Conservation (phyloP, 2,329 filamentous ascomycete genomes). For the Fusarium sp. region DNA sequence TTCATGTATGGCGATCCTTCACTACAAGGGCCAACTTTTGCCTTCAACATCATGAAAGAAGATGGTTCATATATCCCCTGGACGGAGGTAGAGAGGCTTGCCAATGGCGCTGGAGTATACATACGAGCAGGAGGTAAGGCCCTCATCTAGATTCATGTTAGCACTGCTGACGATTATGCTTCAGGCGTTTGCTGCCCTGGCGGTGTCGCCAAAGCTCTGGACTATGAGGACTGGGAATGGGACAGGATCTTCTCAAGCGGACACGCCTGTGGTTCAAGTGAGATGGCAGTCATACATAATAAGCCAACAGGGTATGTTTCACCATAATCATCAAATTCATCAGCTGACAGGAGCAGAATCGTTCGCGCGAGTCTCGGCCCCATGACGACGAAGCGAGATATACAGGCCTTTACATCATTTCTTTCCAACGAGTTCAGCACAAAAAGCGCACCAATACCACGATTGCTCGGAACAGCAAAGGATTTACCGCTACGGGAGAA, state of each 20-base stretch:
- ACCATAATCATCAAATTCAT: neutral
- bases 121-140: slow-evolving; percentile 63
- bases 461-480: slow-evolving; percentile 20
- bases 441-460: neutral
- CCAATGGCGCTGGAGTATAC: slow-evolving; percentile 66
- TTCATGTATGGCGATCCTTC: slow-evolving; percentile 59
- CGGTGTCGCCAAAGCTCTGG: slow-evolving; percentile 57
- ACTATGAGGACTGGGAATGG: slow-evolving; percentile 65
- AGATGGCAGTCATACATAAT: slow-evolving; percentile 63
- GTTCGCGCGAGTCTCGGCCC: slow-evolving; percentile 70
- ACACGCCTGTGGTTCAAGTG: slow-evolving; percentile 66
- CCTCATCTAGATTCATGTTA: neutral
- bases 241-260: slow-evolving; percentile 65
- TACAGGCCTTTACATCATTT: slow-evolving; percentile 61
- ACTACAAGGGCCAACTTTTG: slow-evolving; percentile 69
- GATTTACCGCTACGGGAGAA: slow-evolving; percentile 28
- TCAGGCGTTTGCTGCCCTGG: slow-evolving; percentile 61
- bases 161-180: neutral
- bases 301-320: slow-evolving; percentile 62
- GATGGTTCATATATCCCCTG: slow-evolving; percentile 66
- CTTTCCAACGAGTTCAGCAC: slow-evolving; percentile 45
- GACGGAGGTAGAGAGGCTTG: slow-evolving; percentile 66
- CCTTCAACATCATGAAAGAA: slow-evolving; percentile 68
- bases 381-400: slow-evolving; percentile 67
- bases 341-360: slow-evolving; percentile 54